Conservation (phyloP, 1,284 basidiomycete genomes). For the Austroboletus niveus region DNA sequence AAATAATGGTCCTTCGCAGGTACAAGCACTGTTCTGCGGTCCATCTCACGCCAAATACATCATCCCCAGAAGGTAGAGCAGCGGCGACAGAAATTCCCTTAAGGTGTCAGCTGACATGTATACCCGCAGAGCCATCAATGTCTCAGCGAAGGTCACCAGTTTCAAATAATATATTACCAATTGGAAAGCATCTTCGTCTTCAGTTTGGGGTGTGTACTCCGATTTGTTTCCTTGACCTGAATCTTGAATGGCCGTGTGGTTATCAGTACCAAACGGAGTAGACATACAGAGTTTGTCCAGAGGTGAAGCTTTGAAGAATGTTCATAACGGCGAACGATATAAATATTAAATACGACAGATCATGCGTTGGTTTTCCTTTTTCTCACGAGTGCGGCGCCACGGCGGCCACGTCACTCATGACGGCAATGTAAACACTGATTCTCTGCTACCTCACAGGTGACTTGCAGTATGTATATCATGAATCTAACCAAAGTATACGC, state of each 20-base stretch:
- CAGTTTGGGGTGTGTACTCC: constrained; percentile 3
- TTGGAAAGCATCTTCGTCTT: constrained; percentile 57
- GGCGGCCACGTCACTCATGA: too few relatives aligned
- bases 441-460: too few relatives aligned
- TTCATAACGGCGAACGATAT: too few relatives aligned
- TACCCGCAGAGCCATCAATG: constrained; percentile 76
- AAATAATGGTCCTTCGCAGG: constrained; percentile 56
- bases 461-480: too few relatives aligned
- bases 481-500: too few relatives aligned
- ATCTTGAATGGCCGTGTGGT: constrained; percentile 3
- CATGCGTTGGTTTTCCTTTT: too few relatives aligned
- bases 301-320: too few relatives aligned
- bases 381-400: too few relatives aligned
- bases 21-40: constrained; percentile 94
- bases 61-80: constrained; percentile 22
- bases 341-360: too few relatives aligned
- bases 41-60: constrained; percentile 79
- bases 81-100: constrained; percentile 2
- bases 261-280: constrained; percentile 1
- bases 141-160: constrained; percentile 29
- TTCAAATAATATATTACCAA: constrained; percentile 49
- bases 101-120: constrained; percentile 45
- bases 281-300: constrained; percentile 17
- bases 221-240: constrained; percentile 2
- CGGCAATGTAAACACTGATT: too few relatives aligned